Evolutionary conservation across 257 asterid genomes (phyloP).

Genomic region (Capsicum chinense): DNA sequence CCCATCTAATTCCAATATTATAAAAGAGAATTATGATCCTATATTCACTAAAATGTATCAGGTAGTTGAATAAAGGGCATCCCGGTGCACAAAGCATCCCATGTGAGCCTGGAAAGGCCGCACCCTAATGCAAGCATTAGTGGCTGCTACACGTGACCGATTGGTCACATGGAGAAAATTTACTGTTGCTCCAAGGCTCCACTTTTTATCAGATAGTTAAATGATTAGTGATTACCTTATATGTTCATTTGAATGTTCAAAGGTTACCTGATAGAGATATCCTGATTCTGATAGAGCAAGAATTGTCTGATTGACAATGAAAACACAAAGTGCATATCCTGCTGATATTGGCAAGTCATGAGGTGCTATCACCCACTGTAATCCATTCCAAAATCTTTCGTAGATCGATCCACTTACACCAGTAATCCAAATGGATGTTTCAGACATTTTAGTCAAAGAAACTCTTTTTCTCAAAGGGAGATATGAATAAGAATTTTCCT

Average conservation of each 20-base stretch:
- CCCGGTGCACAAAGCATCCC: not conserved
- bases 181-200: not conserved
- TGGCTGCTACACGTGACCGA: not conserved
- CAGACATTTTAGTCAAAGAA: constrained; percentile 76
- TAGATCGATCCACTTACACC: constrained; percentile 86
- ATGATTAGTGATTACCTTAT: not conserved
- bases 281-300: constrained; percentile 78
- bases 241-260: not conserved
- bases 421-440: constrained; percentile 78
- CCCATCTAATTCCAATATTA: not conserved
- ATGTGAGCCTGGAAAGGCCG: not conserved
- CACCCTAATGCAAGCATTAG: not conserved
- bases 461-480: constrained; percentile 61
- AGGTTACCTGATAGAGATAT: constrained; percentile 62
- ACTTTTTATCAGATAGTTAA: not conserved
- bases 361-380: constrained; percentile 92
- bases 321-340: constrained; percentile 68
- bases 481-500: not conserved
- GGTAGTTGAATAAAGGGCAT: not conserved
- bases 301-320: constrained; percentile 67
- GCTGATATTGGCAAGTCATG: constrained; percentile 67
- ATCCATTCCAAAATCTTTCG: constrained; percentile 89
- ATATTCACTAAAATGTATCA: not conserved
- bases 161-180: too few relatives aligned
- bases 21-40: not conserved